phyloP scores from a whole-genome alignment of 768 basidiomycete species.

The Lentinula guzmanii region DNA sequence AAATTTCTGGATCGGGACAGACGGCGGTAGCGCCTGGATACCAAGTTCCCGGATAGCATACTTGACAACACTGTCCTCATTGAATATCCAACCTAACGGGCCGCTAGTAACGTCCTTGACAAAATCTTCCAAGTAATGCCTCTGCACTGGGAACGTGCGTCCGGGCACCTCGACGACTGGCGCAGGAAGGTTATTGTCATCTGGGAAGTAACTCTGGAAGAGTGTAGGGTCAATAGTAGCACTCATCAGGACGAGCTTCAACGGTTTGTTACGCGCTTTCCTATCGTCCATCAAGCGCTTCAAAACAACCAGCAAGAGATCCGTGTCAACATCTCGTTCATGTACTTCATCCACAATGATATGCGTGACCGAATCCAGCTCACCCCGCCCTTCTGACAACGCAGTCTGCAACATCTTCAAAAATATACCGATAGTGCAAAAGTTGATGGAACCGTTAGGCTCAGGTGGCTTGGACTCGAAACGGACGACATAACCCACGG shows the following conservation, averaged over 20 bases:
- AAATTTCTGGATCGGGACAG: conserved; percentile 18
- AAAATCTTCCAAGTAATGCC: conserved; percentile 77
- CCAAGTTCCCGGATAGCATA: conserved; percentile 71
- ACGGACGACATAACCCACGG: conserved; percentile 88
- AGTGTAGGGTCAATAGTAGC: conserved; percentile 90
- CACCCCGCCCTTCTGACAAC: conserved; percentile 37
- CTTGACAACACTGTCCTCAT: conserved; percentile 61
- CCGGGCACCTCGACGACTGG: conserved; percentile 82
- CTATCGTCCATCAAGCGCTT: conserved; percentile 78
- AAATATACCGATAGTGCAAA: conserved; percentile 91
- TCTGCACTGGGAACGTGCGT: conserved; percentile 82
- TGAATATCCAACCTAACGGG: conserved; percentile 55
- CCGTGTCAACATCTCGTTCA: conserved; percentile 92
- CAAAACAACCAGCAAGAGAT: conserved; percentile 82
- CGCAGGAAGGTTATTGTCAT: conserved; percentile 52
- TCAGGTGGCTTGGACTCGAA: conserved; percentile 81
- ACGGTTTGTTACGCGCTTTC: conserved; percentile 56
- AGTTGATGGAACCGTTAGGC: conserved; percentile 79
- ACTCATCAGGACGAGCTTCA: conserved; percentile 92
- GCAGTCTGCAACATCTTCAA: conserved; percentile 79
- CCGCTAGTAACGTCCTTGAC: conserved; percentile 43
- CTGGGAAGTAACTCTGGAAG: conserved; percentile 84
- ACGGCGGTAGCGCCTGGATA: conserved; percentile 13
- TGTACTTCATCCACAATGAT: conserved; percentile 95
- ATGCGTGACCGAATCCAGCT: conserved; percentile 79